These are phyloP conservation scores for Clathrus columnatus DNA, from an alignment of 768 basidiomycete species.

Conservation along the genomic window DNA sequence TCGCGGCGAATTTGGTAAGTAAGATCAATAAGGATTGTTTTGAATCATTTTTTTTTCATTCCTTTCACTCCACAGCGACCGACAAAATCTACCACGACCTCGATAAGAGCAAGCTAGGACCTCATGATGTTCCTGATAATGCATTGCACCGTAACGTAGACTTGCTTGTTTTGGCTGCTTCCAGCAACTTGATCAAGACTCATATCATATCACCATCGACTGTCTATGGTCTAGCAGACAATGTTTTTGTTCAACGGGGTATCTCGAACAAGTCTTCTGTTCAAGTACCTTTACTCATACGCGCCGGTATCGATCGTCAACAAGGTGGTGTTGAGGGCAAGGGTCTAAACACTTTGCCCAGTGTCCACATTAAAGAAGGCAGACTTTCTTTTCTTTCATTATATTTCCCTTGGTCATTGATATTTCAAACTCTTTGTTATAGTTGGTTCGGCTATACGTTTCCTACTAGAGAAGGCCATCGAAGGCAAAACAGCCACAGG, in stretches of 20 bases:
- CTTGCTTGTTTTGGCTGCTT: conserved; percentile 35
- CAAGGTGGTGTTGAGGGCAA: conserved; percentile 47
- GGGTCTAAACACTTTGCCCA: conserved; percentile 52
- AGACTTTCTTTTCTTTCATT: background rate
- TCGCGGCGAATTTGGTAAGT: conserved; percentile 4
- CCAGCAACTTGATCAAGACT: conserved; percentile 31
- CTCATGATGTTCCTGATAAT: conserved; percentile 32
- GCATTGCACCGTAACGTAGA: conserved; percentile 47
- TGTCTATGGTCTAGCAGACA: conserved; percentile 46
- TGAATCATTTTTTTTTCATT: background rate
- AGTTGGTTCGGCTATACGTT: conserved; percentile 26
- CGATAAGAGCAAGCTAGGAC: conserved; percentile 38
- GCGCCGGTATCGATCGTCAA: conserved; percentile 24
- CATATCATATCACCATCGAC: conserved; percentile 48
- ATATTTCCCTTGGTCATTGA: no score
- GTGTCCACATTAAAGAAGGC: conserved; percentile 38
- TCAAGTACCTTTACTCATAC: conserved; percentile 21
- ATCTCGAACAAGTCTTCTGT: conserved; percentile 37
- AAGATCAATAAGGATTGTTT: no score
- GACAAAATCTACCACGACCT: conserved; percentile 24
- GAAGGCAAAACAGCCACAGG: conserved; percentile 24
- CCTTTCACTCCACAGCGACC: background rate
- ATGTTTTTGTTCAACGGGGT: conserved; percentile 42
- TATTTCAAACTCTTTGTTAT: background rate
- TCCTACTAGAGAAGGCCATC: conserved; percentile 35